Base-by-base conservation (phyloP, 495 filamentous ascomycete species). In the Penicillium pancosmium region DNA sequence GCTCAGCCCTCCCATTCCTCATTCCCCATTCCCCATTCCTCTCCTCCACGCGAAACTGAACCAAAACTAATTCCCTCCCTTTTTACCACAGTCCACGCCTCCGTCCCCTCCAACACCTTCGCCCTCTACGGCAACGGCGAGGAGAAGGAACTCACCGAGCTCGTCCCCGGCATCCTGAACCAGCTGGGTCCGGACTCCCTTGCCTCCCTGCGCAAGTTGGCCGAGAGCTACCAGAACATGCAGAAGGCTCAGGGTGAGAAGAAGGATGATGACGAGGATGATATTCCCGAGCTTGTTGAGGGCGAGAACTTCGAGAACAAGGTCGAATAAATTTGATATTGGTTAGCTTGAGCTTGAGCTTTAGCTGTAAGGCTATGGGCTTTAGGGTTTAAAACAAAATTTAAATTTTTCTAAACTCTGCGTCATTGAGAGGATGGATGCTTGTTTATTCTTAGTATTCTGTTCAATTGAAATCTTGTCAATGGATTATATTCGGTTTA, bases 111-210 rank as follows among this genome's bases (percentile, higher is more conserved):
- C 71, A 98, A 98, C 85, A 93, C 94, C 75, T 98, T 97, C 80
- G 95, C 94, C 78, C 93, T 98, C 84, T 98, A 98, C 84, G 94
- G 94, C 60, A 86, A 88, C 79, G 95, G 95, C 66, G 94, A 98
- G 77, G 95, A 98, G 81, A 98, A 98, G 86, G 94, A 98, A 80
- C 90, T 98, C 67, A 98, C 94, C 43, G 94, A 98, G 82, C 92
- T 98, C 69, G 94, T 98, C 63, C 94, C 94, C 66, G 94, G 94
- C 56, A 98, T 98, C 82, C 90, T 98, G 54, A 98, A 98, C 87
- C 94, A 98, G 83, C 91, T 98, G 49, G 94, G 94, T 60, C 94
- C 94, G 62, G 94, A 98, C 81, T 93, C 89, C 61, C 89, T 98
- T n/a, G 95, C 95, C 50, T 95, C 91, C 58, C 91, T 98, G 65